Conservation (phyloP, 768 basidiomycete genomes). For the Russula emetica region DNA sequence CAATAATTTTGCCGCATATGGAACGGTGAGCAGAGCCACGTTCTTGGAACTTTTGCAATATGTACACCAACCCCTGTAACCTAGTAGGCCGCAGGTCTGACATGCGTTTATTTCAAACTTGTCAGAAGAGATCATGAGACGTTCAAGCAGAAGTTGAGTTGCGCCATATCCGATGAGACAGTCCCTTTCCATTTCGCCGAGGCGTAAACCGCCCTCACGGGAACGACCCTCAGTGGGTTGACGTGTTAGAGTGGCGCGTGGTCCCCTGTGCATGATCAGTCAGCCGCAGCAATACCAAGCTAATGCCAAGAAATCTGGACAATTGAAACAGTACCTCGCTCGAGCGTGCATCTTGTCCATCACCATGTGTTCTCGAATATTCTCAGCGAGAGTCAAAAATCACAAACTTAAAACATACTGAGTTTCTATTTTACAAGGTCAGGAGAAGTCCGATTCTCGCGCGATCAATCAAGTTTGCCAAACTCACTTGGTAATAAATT, state of each 20-base stretch:
- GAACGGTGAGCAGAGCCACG: constrained; percentile 92
- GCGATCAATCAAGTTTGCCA: not conserved
- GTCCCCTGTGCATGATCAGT: constrained; percentile 54
- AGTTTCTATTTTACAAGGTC: constrained; percentile 62
- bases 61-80: constrained; percentile 94
- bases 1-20: constrained; percentile 90
- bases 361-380: constrained; percentile 84
- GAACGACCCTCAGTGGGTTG: constrained; percentile 99
- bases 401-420: constrained; percentile 52
- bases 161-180: constrained; percentile 99
- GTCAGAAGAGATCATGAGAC: constrained; percentile 98
- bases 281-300: constrained; percentile 4
- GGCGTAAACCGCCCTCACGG: constrained; percentile 91
- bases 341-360: constrained; percentile 99
- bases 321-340: constrained; percentile 56
- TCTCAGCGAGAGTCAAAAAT: constrained; percentile 14
- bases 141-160: constrained; percentile 91
- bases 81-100: constrained; percentile 90
- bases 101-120: constrained; percentile 97
- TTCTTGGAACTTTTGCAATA: constrained; percentile 97
- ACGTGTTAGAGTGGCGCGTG: constrained; percentile 91
- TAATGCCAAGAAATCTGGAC: not conserved
- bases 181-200: constrained; percentile 99
- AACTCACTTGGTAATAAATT: constrained; percentile 89
- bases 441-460: not conserved